Evolutionary conservation across 139 green algal genomes (phyloP).

Genomic region (Picochlorum costavermella): DNA sequence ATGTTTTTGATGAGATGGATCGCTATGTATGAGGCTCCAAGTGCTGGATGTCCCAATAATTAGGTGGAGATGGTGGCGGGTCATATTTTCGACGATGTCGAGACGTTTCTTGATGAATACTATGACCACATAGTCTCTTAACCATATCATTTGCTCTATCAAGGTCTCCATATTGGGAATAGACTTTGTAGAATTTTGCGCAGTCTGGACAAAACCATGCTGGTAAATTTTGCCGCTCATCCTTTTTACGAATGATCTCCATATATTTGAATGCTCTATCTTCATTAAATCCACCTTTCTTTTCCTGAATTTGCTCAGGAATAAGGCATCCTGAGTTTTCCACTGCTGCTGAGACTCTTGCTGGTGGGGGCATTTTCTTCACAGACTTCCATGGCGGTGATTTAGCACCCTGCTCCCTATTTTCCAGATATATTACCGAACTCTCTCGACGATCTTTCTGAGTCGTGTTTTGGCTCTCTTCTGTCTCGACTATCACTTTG

Average conservation of each 20-base stretch:
- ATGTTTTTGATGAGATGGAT: not conserved
- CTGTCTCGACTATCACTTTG: too few relatives aligned
- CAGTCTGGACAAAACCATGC: slow-evolving; percentile 39
- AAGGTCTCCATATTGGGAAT: slow-evolving; percentile 27
- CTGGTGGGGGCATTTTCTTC: too few relatives aligned
- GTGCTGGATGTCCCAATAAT: slow-evolving; percentile 44
- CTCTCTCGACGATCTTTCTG: too few relatives aligned
- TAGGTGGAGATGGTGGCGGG: slow-evolving; percentile 33
- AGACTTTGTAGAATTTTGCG: slow-evolving; percentile 31
- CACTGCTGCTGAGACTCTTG: too few relatives aligned
- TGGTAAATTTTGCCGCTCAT: slow-evolving; percentile 30
- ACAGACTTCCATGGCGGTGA: too few relatives aligned
- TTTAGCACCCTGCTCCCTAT: too few relatives aligned
- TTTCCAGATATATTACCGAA: too few relatives aligned
- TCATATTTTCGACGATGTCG: slow-evolving; percentile 32
- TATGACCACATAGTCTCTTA: not conserved
- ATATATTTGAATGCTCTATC: slow-evolving; percentile 29
- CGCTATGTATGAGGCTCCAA: not conserved
- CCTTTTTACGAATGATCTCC: slow-evolving; percentile 36
- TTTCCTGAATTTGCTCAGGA: too few relatives aligned
- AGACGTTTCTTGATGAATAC: slow-evolving; percentile 23
- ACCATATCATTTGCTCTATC: not conserved
- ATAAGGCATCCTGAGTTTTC: too few relatives aligned
- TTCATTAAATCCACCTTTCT: not conserved
- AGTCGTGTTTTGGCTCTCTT: too few relatives aligned